Percentiles rank a stretch among this genome's conserved stretches.
Conservation (phyloP, 257 asterid genomes). For the Nicotiana obtusifolia region DNA sequence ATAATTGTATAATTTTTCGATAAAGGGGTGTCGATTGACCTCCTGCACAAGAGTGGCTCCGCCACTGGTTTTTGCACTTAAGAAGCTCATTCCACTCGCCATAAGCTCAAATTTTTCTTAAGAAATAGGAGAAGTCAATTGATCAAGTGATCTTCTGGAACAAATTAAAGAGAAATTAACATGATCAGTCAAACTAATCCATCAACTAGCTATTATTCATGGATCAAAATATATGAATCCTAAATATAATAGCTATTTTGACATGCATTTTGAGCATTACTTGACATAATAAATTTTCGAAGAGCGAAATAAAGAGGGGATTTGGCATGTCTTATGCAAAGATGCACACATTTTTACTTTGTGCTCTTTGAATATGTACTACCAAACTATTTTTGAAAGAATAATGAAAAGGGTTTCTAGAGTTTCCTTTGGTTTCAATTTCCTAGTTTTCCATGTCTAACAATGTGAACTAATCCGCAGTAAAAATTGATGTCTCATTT, state of each 20-base stretch:
- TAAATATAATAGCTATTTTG: not conserved
- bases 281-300: too few relatives aligned
- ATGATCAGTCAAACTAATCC: not conserved
- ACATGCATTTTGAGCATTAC: not conserved
- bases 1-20: too few relatives aligned
- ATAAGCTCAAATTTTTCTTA: not conserved
- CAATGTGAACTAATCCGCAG: not conserved
- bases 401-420: not conserved
- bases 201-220: not conserved
- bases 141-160: not conserved
- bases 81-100: slow-evolving; percentile 7
- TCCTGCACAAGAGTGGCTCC: too few relatives aligned
- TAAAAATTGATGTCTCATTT: not conserved
- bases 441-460: not conserved
- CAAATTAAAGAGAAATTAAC: too few relatives aligned
- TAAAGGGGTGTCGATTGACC: too few relatives aligned
- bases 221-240: not conserved
- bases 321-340: not conserved
- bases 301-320: not conserved
- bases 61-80: not conserved
- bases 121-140: too few relatives aligned
- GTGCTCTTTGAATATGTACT: not conserved
- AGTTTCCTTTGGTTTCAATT: not conserved
- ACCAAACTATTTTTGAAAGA: too few relatives aligned
- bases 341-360: not conserved